Base-by-base conservation (phyloP, 352 stramenopile species). In the Phytophthora macrochlamydospora region DNA sequence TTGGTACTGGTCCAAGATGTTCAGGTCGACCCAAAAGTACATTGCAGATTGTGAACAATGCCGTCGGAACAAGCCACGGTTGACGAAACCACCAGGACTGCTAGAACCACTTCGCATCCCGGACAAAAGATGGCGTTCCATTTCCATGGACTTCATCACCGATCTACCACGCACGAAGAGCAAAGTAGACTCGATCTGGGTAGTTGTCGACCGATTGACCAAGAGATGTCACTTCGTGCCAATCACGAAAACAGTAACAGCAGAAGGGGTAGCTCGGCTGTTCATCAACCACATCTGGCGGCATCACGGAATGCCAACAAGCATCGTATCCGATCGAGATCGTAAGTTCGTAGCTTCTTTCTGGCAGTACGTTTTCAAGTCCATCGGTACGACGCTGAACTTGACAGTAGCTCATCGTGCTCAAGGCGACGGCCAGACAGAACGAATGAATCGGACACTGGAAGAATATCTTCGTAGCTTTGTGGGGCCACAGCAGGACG, bases 271-370 rank as follows among this genome's bases (percentile, higher is more conserved):
- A 18, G 48, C 30, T 9, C 32, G n/a, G 24, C 31, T 60, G 0
- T 69, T 60, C 45, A 24, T 24, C 18, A 24, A 24, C 18, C 18
- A 24, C 18, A 24, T 24, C 18, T 24, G 18, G 18, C 18, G 18
- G 18, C 18, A 24, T 24, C 18, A 24, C 18, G 18, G 18, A 24
- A 24, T 65, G 49, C 48, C 62, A 4, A 32, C 28, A 3, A 62
- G 44, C 40, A 69, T 24, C 18, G 18, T 24, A 24, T 24, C 18
- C 18, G 50, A 71, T 31, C 64, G 30, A 1, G 64, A 57, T 18
- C n/a, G 48, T n/a, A 71, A 71, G 33, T 67, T 71, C 12, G 54
- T 49, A 2, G 56, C 50, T 18, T 6, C 35, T 37, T 42, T 71
- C 38, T 61, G 48, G 56, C 33, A 59, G 8, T 29, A 49, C 4